phyloP scores from a whole-genome alignment of 1,284 basidiomycete genomes.

The Leccinum solheimii region DNA sequence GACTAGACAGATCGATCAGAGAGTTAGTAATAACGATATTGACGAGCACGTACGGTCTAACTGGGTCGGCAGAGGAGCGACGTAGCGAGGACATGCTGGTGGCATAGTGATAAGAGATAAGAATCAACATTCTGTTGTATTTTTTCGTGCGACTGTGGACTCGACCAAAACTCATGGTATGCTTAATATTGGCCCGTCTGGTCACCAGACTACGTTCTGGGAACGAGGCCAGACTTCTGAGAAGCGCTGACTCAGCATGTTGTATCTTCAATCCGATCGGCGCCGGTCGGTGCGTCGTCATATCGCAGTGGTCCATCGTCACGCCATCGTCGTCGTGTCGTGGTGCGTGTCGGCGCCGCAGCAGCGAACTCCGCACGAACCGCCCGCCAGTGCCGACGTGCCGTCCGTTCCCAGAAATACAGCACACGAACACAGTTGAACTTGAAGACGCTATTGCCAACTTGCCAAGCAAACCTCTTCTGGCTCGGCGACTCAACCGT shows the following conservation, averaged over 20 bases:
- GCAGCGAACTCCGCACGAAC: too few relatives aligned
- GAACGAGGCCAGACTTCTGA: too few relatives aligned
- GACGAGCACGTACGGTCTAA: slow-evolving; percentile 18
- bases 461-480: slow-evolving; percentile 14
- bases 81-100: slow-evolving; percentile 22
- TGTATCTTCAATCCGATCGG: too few relatives aligned
- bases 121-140: not conserved
- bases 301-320: too few relatives aligned
- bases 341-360: too few relatives aligned
- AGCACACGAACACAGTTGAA: not conserved
- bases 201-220: too few relatives aligned
- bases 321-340: too few relatives aligned
- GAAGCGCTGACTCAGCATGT: too few relatives aligned
- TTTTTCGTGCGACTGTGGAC: not conserved
- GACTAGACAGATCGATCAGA: slow-evolving; percentile 38
- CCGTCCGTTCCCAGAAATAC: too few relatives aligned
- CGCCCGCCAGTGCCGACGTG: too few relatives aligned
- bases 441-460: slow-evolving; percentile 24
- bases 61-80: slow-evolving; percentile 18
- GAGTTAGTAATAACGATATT: slow-evolving; percentile 8
- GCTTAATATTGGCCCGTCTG: too few relatives aligned
- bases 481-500: slow-evolving; percentile 30
- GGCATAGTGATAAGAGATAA: not conserved
- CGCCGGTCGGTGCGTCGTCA: too few relatives aligned
- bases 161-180: not conserved